Percentiles rank a stretch among this genome's conserved stretches.
These are phyloP conservation scores for Dothiorella sarmentorum DNA, from an alignment of 2,329 filamentous ascomycete genomes.

Conservation along the genomic window DNA sequence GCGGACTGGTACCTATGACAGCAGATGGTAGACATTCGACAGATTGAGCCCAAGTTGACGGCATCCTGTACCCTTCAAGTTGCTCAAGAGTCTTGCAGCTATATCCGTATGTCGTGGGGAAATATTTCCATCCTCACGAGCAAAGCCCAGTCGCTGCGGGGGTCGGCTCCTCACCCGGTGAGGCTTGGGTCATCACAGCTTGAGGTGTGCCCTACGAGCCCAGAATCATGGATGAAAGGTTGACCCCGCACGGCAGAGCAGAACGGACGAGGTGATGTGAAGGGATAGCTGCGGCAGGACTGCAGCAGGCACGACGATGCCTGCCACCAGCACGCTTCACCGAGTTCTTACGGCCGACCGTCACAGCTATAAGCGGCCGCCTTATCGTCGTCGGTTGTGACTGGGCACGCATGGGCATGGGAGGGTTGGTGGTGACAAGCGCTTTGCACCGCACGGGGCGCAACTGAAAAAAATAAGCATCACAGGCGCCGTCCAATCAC, in stretches of 20 bases:
- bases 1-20: too few species aligned
- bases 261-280: not conserved
- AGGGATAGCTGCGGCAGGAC: not conserved
- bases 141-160: too few species aligned
- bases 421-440: not conserved
- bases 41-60: too few species aligned
- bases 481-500: constrained; percentile 6
- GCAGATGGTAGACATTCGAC: too few species aligned
- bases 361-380: not conserved
- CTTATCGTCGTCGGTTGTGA: not conserved
- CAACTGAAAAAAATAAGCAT: constrained; percentile 13
- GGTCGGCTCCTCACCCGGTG: not conserved
- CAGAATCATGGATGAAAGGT: not conserved
- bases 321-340: not conserved
- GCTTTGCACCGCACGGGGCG: not conserved
- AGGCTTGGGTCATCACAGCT: too few species aligned
- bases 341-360: not conserved
- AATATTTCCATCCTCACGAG: too few species aligned
- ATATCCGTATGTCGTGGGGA: too few species aligned
- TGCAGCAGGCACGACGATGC: not conserved
- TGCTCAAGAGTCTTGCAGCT: too few species aligned
- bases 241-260: not conserved
- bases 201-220: too few species aligned
- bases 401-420: not conserved
- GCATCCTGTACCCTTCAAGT: too few species aligned